These are phyloP conservation scores for Candida pini DNA, from an alignment of 805 yeast species.

Conservation along the genomic window DNA sequence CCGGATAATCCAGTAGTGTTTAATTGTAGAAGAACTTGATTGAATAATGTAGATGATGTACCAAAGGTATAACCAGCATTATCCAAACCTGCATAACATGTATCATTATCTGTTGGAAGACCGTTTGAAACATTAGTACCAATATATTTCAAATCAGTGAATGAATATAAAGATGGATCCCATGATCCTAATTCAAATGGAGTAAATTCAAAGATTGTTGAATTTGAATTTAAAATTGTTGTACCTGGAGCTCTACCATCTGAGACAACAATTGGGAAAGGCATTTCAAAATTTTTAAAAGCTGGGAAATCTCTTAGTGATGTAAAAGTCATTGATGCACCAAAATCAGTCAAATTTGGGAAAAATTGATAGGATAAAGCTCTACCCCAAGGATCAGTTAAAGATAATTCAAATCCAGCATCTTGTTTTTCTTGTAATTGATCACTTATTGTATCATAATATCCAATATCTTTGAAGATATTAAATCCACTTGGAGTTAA, in stretches of 20 bases:
- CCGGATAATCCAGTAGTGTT: slow-evolving; percentile 49
- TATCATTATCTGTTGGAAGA: slow-evolving; percentile 33
- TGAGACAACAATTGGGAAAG: slow-evolving; percentile 62
- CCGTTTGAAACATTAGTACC: slow-evolving; percentile 68
- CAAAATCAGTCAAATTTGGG: slow-evolving; percentile 51
- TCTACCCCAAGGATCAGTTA: slow-evolving; percentile 81
- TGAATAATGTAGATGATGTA: slow-evolving; percentile 77
- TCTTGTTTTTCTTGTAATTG: slow-evolving; percentile 45
- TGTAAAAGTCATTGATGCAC: slow-evolving; percentile 57
- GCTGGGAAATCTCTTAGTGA: slow-evolving; percentile 55
- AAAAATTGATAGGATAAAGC: slow-evolving; percentile 70
- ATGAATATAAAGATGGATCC: slow-evolving; percentile 69
- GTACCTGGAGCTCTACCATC: slow-evolving; percentile 66
- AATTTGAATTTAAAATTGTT: slow-evolving; percentile 49
- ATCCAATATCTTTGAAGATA: slow-evolving; percentile 42
- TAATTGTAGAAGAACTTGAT: slow-evolving; percentile 53
- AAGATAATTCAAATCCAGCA: slow-evolving; percentile 64
- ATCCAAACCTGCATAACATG: slow-evolving; percentile 67
- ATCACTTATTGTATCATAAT: slow-evolving; percentile 48
- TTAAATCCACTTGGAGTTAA: slow-evolving; percentile 60
- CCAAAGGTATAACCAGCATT: slow-evolving; percentile 80
- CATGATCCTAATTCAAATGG: slow-evolving; percentile 82
- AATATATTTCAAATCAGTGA: slow-evolving; percentile 60
- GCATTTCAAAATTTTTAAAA: slow-evolving; percentile 60
- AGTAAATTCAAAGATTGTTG: slow-evolving; percentile 59